Evolutionary conservation across 169 alveolate genomes (phyloP).

Genomic region (Babesia divergens): DNA sequence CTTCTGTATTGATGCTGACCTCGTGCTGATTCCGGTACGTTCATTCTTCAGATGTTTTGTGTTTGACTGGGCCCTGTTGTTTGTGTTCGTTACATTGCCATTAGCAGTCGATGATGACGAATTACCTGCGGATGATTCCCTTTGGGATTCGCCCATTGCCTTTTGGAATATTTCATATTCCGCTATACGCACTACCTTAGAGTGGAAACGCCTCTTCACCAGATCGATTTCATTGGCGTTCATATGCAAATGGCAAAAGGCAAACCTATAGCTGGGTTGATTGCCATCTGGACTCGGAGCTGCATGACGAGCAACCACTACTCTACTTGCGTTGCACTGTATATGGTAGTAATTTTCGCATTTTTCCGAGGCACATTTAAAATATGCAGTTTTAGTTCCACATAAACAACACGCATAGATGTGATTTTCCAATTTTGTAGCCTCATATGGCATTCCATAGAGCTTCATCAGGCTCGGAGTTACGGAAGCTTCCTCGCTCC

Average conservation of each 20-base stretch:
- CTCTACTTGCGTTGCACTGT: conserved; percentile 23
- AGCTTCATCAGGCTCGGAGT: neutral
- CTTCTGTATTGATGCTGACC: neutral
- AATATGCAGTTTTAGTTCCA: conserved; percentile 39
- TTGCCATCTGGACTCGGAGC: neutral
- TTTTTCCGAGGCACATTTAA: conserved; percentile 41
- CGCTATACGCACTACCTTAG: neutral
- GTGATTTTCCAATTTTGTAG: neutral
- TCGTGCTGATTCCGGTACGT: neutral
- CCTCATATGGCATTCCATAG: conserved; percentile 2
- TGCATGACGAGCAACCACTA: conserved; percentile 5
- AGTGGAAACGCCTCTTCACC: conserved; percentile 16
- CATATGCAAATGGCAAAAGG: conserved; percentile 35
- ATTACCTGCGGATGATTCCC: neutral
- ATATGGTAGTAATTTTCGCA: conserved; percentile 43
- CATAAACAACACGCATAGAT: conserved; percentile 29
- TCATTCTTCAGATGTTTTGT: neutral
- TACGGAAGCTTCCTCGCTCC: neutral
- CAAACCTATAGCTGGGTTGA: conserved; percentile 26
- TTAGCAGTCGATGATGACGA: neutral
- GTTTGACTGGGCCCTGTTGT: neutral
- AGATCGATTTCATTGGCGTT: conserved; percentile 15
- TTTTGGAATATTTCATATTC: conserved; percentile 2
- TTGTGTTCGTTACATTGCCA: neutral
- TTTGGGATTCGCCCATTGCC: neutral